Conservation (phyloP, 164 flowering plant species). For the Akebia trifoliata region DNA sequence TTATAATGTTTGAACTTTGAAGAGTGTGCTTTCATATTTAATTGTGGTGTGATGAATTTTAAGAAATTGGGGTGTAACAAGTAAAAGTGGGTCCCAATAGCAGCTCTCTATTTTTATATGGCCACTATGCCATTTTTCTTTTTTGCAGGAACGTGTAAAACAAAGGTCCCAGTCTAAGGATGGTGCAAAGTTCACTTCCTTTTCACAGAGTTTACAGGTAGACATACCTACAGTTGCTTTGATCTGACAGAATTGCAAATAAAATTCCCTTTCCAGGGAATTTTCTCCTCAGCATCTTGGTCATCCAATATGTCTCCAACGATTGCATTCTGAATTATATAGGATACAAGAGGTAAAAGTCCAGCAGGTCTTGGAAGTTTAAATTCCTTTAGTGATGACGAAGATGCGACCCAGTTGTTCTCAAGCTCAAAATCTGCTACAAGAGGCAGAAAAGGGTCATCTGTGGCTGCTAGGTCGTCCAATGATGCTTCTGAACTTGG, state of each 20-base stretch:
- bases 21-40: too few relatives aligned
- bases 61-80: too few relatives aligned
- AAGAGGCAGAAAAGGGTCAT: conserved; percentile 53
- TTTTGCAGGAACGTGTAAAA: conserved; percentile 77
- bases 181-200: conserved; percentile 31
- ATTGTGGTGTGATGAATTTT: too few relatives aligned
- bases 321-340: conserved; percentile 16
- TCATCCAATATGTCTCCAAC: conserved; percentile 6
- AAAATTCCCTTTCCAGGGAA: background rate
- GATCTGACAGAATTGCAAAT: background rate
- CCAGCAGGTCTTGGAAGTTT: conserved; percentile 42
- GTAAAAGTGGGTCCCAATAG: too few relatives aligned
- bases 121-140: too few relatives aligned
- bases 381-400: conserved; percentile 89
- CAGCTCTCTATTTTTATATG: too few relatives aligned
- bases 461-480: conserved; percentile 39
- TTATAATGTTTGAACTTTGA: too few relatives aligned
- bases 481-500: conserved; percentile 39
- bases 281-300: background rate
- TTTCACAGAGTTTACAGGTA: conserved; percentile 48
- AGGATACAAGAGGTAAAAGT: conserved; percentile 54
- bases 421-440: conserved; percentile 39
- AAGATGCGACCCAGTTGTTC: conserved; percentile 45
- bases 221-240: conserved; percentile 1
- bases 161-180: conserved; percentile 62